These are phyloP conservation scores for Solanum sitiens DNA, from an alignment of 257 asterid species.

Conservation along the genomic window DNA sequence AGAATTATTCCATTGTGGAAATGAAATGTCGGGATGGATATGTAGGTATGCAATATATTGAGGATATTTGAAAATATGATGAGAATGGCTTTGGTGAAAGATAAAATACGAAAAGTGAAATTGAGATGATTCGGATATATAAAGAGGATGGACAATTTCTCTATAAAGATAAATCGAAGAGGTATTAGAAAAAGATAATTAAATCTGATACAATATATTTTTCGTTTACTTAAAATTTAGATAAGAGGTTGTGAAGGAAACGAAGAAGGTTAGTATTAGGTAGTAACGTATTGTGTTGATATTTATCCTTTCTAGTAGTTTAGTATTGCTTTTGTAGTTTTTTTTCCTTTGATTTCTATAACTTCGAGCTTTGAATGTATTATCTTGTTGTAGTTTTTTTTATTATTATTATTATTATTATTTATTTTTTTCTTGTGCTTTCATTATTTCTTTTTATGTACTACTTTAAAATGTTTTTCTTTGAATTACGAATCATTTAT, in stretches of 20 bases:
- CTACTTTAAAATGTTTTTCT: background rate
- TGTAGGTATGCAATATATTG: background rate
- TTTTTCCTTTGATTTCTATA: background rate
- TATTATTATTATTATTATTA: too few species aligned
- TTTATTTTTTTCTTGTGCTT: background rate
- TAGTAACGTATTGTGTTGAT: background rate
- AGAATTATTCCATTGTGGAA: background rate
- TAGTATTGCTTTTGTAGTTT: background rate
- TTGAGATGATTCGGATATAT: too few species aligned
- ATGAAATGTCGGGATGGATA: too few species aligned
- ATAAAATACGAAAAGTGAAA: too few species aligned
- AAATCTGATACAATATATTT: too few species aligned
- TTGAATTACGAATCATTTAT: too few species aligned
- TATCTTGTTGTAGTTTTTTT: too few species aligned
- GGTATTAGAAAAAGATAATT: too few species aligned
- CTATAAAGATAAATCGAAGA: too few species aligned
- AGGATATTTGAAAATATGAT: too few species aligned
- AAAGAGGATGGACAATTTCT: too few species aligned
- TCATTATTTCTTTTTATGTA: background rate
- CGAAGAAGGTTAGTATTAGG: background rate
- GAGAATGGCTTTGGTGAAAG: too few species aligned
- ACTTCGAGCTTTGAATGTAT: background rate
- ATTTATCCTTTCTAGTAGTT: background rate
- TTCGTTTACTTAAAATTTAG: background rate
- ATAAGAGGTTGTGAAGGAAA: background rate